These are phyloP conservation scores for Trichoderma semiorbis DNA, from an alignment of 2,329 filamentous ascomycete genomes.

Conservation along the genomic window DNA sequence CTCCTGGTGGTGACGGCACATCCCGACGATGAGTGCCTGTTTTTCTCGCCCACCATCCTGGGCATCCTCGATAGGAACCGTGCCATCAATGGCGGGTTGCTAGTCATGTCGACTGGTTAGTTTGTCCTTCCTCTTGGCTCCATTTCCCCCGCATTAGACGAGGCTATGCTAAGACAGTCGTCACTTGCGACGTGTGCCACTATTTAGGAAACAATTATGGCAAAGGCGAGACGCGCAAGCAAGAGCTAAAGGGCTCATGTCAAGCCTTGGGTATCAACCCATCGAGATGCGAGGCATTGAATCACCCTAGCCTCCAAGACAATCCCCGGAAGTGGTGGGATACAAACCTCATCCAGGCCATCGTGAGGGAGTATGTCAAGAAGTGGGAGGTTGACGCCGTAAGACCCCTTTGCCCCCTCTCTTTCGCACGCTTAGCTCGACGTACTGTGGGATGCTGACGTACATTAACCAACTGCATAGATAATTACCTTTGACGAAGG, in stretches of 20 bases:
- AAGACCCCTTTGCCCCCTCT: neutral
- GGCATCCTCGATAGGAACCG: slow-evolving; percentile 31
- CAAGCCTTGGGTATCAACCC: slow-evolving; percentile 29
- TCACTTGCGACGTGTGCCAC: neutral
- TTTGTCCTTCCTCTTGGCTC: neutral
- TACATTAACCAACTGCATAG: slow-evolving; percentile 20
- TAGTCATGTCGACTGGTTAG: slow-evolving; percentile 32
- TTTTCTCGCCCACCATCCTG: slow-evolving; percentile 32
- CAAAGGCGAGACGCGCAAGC: slow-evolving; percentile 27
- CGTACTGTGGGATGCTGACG: neutral
- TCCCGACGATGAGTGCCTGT: slow-evolving; percentile 39
- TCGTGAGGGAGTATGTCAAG: slow-evolving; percentile 33
- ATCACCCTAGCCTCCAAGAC: slow-evolving; percentile 36
- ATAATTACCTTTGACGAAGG: slow-evolving; percentile 41
- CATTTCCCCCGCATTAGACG: neutral
- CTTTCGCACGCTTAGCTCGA: neutral
- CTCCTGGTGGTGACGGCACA: slow-evolving; percentile 39
- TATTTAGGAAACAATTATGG: slow-evolving; percentile 31
- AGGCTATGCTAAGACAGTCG: neutral
- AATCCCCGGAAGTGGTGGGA: slow-evolving; percentile 39
- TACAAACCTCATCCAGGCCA: slow-evolving; percentile 30
- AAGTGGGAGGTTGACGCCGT: slow-evolving; percentile 35
- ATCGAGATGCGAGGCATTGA: slow-evolving; percentile 31
- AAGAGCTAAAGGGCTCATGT: slow-evolving; percentile 31
- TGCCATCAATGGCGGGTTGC: slow-evolving; percentile 25